phyloP scores from a whole-genome alignment of 345 rosid genomes.

The Dimocarpus longan region DNA sequence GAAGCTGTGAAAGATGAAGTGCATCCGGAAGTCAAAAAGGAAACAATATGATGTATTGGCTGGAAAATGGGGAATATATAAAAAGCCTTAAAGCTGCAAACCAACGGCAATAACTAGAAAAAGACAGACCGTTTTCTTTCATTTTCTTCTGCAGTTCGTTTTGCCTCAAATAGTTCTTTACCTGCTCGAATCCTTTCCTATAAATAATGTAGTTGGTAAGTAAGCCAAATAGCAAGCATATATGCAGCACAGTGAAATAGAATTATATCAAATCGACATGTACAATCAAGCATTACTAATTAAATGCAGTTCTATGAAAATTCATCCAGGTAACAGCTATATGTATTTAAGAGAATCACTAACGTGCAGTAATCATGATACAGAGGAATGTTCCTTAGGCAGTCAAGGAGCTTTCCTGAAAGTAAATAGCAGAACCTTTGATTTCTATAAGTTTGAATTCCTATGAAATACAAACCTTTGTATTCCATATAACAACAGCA shows the following conservation, averaged over 20 bases:
- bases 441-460: neutral
- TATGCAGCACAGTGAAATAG: too few relatives aligned
- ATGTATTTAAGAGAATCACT: neutral
- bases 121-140: constrained; percentile 68
- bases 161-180: constrained; percentile 60
- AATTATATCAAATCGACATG: neutral
- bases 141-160: constrained; percentile 62
- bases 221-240: constrained; percentile 5
- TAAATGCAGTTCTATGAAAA: neutral
- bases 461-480: neutral
- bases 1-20: constrained; percentile 34
- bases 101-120: neutral
- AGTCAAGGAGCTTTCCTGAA: neutral
- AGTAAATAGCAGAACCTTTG: neutral
- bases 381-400: neutral
- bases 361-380: neutral
- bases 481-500: neutral
- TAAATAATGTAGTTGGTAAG: constrained; percentile 13
- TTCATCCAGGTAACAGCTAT: neutral
- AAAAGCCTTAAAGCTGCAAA: neutral
- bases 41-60: constrained; percentile 4
- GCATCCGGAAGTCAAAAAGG: constrained; percentile 16
- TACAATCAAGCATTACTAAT: neutral
- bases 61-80: constrained; percentile 9
- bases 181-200: constrained; percentile 80